phyloP scores from a whole-genome alignment of 352 stramenopile genomes.

The Pythium pyrilobum region DNA sequence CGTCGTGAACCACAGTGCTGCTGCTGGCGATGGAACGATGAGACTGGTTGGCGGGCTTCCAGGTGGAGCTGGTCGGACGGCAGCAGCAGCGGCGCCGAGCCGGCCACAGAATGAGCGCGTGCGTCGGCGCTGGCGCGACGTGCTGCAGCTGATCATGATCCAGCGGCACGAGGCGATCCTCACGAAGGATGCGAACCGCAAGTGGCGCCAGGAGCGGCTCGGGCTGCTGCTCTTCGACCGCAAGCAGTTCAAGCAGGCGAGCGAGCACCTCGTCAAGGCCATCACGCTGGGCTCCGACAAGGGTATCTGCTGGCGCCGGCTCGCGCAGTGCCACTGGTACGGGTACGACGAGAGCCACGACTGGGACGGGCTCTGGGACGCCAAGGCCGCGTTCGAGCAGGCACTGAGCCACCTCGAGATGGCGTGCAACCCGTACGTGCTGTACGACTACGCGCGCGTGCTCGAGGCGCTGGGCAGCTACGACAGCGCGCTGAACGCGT shows the following conservation, averaged over 20 bases:
- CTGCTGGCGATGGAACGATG: too few relatives aligned
- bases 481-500: slow-evolving; percentile 37
- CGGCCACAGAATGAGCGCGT: slow-evolving; percentile 7
- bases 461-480: slow-evolving; percentile 49
- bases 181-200: slow-evolving; percentile 43
- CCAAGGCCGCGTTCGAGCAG: slow-evolving; percentile 51
- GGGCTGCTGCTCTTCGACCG: slow-evolving; percentile 43
- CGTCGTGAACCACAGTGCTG: too few relatives aligned
- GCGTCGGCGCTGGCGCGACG: slow-evolving; percentile 32
- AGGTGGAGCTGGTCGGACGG: too few relatives aligned
- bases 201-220: slow-evolving; percentile 66
- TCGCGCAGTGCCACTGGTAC: slow-evolving; percentile 51
- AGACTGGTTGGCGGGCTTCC: too few relatives aligned
- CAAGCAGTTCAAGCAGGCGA: slow-evolving; percentile 31
- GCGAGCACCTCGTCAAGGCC: slow-evolving; percentile 40
- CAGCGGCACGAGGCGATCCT: slow-evolving; percentile 55
- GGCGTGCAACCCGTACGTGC: slow-evolving; percentile 33
- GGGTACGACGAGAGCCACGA: slow-evolving; percentile 38
- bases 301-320: slow-evolving; percentile 42
- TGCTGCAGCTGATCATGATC: slow-evolving; percentile 42
- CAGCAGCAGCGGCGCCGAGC: too few relatives aligned
- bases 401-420: slow-evolving; percentile 47
- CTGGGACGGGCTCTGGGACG: slow-evolving; percentile 62
- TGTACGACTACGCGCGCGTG: slow-evolving; percentile 49
- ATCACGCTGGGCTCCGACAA: slow-evolving; percentile 40